These are phyloP conservation scores for Chiua virens DNA, from an alignment of 768 basidiomycete genomes.

Conservation along the genomic window DNA sequence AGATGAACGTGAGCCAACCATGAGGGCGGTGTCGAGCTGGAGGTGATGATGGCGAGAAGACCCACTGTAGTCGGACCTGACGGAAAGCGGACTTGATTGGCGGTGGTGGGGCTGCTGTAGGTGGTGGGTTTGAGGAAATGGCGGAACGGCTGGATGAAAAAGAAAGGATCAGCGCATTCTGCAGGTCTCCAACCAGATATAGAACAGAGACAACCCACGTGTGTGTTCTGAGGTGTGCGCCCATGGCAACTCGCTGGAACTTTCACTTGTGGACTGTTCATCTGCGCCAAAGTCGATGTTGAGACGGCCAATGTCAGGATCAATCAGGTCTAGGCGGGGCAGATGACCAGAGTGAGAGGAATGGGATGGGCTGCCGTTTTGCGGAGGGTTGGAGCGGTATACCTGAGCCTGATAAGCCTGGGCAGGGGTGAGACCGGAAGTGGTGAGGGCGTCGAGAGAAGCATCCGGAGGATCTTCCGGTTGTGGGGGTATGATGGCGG, in stretches of 20 bases:
- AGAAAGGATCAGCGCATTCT: conserved; percentile 26
- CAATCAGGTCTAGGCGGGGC: conserved; percentile 47
- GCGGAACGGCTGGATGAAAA: conserved; percentile 24
- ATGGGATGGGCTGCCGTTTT: conserved; percentile 28
- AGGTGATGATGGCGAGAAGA: conserved; percentile 47
- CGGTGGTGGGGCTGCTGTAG: conserved; percentile 27
- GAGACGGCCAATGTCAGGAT: conserved; percentile 56
- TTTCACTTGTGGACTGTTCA: conserved; percentile 36
- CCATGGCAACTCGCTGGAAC: conserved; percentile 63
- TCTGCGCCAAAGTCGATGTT: conserved; percentile 52
- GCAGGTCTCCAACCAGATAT: conserved; percentile 27
- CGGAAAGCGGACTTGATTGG: conserved; percentile 38
- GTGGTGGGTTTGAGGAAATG: conserved; percentile 25
- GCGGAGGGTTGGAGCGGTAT: conserved; percentile 46
- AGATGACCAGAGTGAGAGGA: conserved; percentile 22
- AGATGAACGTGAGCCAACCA: conserved; percentile 42
- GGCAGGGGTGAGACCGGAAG: conserved; percentile 65
- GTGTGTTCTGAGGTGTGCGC: conserved; percentile 39
- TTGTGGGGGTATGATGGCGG: conserved; percentile 45
- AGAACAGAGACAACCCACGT: conserved; percentile 39
- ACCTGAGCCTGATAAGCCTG: conserved; percentile 83
- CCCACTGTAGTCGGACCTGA: conserved; percentile 38
- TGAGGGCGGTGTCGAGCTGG: conserved; percentile 56
- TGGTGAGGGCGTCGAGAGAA: conserved; percentile 42
- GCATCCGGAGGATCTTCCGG: conserved; percentile 53